phyloP scores from a whole-genome alignment of 2,329 filamentous ascomycete genomes.

The Calonectria henricotiae region DNA sequence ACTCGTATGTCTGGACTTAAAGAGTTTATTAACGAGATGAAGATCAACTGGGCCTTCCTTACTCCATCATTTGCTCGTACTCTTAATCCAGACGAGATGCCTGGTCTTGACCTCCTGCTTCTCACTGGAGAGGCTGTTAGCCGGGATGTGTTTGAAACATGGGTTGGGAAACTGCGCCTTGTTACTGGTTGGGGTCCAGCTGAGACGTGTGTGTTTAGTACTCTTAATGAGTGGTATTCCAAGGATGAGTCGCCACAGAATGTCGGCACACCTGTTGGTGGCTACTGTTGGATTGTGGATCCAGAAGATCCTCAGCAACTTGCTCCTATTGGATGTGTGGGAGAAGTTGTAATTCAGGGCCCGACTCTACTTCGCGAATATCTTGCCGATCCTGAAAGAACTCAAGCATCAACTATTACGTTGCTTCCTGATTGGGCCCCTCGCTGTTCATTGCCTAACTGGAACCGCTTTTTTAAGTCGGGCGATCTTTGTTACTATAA shows the following conservation, averaged over 20 bases:
- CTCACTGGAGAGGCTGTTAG: slow-evolving; percentile 47
- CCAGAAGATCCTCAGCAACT: slow-evolving; percentile 41
- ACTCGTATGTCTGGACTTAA: slow-evolving; percentile 40
- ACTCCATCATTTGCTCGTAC: slow-evolving; percentile 48
- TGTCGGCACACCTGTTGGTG: slow-evolving; percentile 32
- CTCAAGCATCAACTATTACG: slow-evolving; percentile 51
- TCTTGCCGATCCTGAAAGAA: slow-evolving; percentile 43
- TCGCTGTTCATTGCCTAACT: slow-evolving; percentile 15
- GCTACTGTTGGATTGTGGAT: slow-evolving; percentile 45
- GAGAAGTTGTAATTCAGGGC: slow-evolving; percentile 46
- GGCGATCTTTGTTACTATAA: slow-evolving; percentile 52
- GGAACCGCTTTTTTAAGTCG: slow-evolving; percentile 52
- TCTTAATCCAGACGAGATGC: slow-evolving; percentile 35
- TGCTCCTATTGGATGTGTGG: slow-evolving; percentile 39
- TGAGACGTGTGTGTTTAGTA: slow-evolving; percentile 41
- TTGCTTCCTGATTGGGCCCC: slow-evolving; percentile 49
- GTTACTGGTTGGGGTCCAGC: slow-evolving; percentile 50
- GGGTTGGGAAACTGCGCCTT: slow-evolving; percentile 42
- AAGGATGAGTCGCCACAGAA: slow-evolving; percentile 25
- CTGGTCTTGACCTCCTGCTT: slow-evolving; percentile 33
- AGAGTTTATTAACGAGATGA: slow-evolving; percentile 34
- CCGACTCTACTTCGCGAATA: slow-evolving; percentile 50
- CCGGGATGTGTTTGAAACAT: slow-evolving; percentile 36
- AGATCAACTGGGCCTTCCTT: slow-evolving; percentile 44
- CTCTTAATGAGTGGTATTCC: slow-evolving; percentile 22